Conservation (phyloP, 2,329 filamentous ascomycete genomes). For the Colletotrichum sp. region DNA sequence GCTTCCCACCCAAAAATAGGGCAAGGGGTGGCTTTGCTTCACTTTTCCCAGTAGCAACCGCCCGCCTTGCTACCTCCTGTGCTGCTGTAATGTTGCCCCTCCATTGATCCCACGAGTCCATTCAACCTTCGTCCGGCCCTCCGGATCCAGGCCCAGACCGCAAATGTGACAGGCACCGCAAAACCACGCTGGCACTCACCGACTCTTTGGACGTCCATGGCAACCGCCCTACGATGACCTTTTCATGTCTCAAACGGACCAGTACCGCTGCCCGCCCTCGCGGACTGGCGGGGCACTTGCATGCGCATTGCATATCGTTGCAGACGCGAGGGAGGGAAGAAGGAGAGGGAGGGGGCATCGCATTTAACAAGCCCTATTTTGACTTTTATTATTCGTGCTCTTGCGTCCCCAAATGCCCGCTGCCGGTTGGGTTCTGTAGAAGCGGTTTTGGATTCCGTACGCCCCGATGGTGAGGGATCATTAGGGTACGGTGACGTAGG, state of each 20-base stretch:
- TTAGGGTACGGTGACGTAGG: constrained; percentile 22
- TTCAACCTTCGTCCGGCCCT: not conserved
- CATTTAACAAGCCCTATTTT: constrained; percentile 12
- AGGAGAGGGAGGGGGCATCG: not conserved
- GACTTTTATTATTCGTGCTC: not conserved
- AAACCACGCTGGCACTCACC: constrained; percentile 11
- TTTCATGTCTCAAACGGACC: not conserved
- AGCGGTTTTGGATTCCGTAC: not conserved
- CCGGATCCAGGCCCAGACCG: constrained; percentile 12
- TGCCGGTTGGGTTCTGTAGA: constrained; percentile 10
- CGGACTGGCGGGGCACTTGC: constrained; percentile 20
- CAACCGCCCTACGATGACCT: constrained; percentile 13
- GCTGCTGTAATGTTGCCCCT: not conserved
- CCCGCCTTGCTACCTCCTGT: not conserved
- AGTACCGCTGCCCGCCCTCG: not conserved
- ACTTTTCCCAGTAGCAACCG: not conserved
- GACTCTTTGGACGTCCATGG: constrained; percentile 19
- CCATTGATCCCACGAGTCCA: not conserved
- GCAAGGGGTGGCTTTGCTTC: not conserved
- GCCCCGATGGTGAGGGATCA: not conserved
- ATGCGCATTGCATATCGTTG: constrained; percentile 20
- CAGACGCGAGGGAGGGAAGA: constrained; percentile 12
- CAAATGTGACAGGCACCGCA: constrained; percentile 19
- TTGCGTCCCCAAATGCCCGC: not conserved
- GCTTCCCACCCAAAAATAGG: constrained; percentile 15